These are phyloP conservation scores for Geotrichum candidum DNA, from an alignment of 1,139 yeast genomes.

Conservation along the genomic window DNA sequence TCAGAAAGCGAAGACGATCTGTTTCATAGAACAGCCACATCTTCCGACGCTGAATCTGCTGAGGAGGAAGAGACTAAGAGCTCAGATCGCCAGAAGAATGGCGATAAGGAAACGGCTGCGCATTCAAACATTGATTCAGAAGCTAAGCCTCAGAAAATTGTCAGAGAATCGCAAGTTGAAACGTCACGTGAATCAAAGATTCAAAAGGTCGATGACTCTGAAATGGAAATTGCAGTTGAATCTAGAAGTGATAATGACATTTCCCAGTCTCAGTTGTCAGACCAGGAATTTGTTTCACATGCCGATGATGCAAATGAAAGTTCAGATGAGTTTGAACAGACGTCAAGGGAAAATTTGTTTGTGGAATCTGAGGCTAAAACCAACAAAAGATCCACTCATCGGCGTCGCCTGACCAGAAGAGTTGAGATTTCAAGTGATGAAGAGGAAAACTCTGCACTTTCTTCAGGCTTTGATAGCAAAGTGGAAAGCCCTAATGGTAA, in stretches of 20 bases:
- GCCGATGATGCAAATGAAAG: background rate
- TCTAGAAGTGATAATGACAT: background rate
- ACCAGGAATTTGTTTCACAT: background rate
- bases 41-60: background rate
- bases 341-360: background rate
- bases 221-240: background rate
- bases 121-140: background rate
- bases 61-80: background rate
- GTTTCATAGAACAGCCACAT: background rate
- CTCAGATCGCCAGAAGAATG: background rate
- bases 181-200: background rate
- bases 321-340: background rate
- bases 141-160: background rate
- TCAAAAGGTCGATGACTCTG: background rate
- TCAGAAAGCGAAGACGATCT: background rate
- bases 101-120: background rate
- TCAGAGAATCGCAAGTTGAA: background rate
- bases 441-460: background rate
- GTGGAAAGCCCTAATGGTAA: background rate
- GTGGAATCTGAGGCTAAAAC: background rate
- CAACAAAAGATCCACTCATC: background rate
- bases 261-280: background rate
- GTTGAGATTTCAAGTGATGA: background rate
- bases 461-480: background rate
- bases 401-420: background rate